These are phyloP conservation scores for Populus deltoides DNA, from an alignment of 345 rosid species.

Conservation along the genomic window DNA sequence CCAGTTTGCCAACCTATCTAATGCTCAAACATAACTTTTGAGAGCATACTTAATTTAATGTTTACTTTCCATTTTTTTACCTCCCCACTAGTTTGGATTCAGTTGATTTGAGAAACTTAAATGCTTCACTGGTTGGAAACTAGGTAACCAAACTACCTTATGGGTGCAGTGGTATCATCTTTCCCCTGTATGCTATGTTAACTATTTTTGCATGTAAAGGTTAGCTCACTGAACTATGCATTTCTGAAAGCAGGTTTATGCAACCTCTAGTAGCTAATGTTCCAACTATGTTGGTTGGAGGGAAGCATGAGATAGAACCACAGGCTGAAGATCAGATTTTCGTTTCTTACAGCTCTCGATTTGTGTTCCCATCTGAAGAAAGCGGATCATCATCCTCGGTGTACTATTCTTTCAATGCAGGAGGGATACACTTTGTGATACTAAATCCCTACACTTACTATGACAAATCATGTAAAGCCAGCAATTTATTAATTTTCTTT, in stretches of 20 bases:
- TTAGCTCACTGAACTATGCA: neutral
- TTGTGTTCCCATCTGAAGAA: constrained; percentile 72
- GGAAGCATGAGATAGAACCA: constrained; percentile 77
- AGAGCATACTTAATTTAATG: no score
- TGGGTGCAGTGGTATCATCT: neutral
- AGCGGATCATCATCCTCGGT: constrained; percentile 66
- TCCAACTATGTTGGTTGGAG: constrained; percentile 80
- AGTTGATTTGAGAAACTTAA: no score
- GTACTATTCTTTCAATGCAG: constrained; percentile 89
- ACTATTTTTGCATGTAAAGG: neutral
- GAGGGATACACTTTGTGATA: constrained; percentile 87
- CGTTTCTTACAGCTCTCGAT: constrained; percentile 75
- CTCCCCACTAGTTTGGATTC: no score
- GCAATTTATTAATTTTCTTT: neutral
- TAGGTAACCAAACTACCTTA: no score
- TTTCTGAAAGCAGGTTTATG: constrained; percentile 60
- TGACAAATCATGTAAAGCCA: constrained; percentile 52
- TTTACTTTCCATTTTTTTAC: neutral
- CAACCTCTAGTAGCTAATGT: constrained; percentile 65
- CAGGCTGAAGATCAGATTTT: constrained; percentile 69
- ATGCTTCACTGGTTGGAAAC: neutral
- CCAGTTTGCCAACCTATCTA: neutral
- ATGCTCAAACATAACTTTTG: neutral
- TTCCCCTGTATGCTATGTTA: neutral
- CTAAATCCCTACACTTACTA: constrained; percentile 68